A percentile compares a stretch with the other conserved stretches of the same genome.
phyloP scores from a whole-genome alignment of 2,329 filamentous ascomycete species.

The Stenocarpella maydis region DNA sequence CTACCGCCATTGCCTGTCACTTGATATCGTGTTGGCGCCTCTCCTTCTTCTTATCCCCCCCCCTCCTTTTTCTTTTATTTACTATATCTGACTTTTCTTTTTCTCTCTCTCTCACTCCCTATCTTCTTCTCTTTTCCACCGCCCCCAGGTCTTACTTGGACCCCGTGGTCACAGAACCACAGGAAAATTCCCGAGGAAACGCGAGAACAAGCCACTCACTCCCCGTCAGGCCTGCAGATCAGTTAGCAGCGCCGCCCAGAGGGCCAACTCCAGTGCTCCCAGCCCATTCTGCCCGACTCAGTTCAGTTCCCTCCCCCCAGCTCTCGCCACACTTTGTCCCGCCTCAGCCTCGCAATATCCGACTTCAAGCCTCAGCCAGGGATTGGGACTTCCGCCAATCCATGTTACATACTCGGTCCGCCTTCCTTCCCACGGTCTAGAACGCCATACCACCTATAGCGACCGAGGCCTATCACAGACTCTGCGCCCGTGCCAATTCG shows the following conservation, averaged over 20 bases:
- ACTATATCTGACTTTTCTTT: too few species aligned
- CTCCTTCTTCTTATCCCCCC: not conserved
- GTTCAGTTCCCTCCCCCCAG: not conserved
- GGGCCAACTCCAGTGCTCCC: not conserved
- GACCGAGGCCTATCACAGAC: constrained; percentile 27
- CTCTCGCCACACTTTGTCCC: constrained; percentile 33
- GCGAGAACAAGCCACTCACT: constrained; percentile 1
- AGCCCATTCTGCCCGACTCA: not conserved
- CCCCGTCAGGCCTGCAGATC: constrained; percentile 25
- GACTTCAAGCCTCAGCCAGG: constrained; percentile 31
- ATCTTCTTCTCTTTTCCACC: not conserved
- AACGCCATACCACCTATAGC: constrained; percentile 25
- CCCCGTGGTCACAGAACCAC: too few species aligned
- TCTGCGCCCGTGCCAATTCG: constrained; percentile 25
- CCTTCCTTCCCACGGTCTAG: constrained; percentile 25
- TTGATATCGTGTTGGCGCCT: not conserved
- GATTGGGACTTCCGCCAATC: constrained; percentile 32
- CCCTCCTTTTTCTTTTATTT: not conserved
- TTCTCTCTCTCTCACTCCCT: not conserved
- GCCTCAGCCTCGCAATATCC: constrained; percentile 15
- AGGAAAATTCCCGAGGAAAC: not conserved
- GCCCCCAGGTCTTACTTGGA: too few species aligned
- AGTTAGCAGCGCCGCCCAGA: constrained; percentile 2
- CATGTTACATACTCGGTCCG: constrained; percentile 24
- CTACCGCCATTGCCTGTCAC: not conserved